These are phyloP conservation scores for Luvunga scandens DNA, from an alignment of 345 rosid genomes.

Conservation along the genomic window DNA sequence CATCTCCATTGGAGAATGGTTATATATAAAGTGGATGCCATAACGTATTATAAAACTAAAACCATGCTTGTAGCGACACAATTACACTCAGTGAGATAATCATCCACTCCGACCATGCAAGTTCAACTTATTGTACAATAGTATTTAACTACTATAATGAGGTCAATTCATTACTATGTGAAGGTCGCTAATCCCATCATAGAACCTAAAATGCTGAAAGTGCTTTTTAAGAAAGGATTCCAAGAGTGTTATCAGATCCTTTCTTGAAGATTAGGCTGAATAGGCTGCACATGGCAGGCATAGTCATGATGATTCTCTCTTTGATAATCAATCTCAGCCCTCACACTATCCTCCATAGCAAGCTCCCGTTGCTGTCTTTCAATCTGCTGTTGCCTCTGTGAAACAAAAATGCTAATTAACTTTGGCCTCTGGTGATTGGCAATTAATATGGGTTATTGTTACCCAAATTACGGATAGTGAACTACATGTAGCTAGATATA, in stretches of 20 bases:
- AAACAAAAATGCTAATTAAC: no score
- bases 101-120: no score
- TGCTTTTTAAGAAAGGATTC: background rate
- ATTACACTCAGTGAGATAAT: no score
- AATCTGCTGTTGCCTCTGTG: slow-evolving; percentile 49
- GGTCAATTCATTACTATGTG: background rate
- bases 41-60: no score
- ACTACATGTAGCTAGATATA: no score
- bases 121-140: background rate
- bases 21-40: no score
- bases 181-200: background rate
- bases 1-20: no score
- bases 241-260: slow-evolving; percentile 29
- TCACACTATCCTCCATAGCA: slow-evolving; percentile 42
- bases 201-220: background rate
- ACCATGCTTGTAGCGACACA: no score
- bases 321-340: slow-evolving; percentile 35
- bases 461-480: no score
- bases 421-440: no score
- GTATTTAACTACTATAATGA: background rate
- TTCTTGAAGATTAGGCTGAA: slow-evolving; percentile 59
- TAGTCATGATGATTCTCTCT: slow-evolving; percentile 26
- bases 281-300: slow-evolving; percentile 53
- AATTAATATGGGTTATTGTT: no score
- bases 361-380: slow-evolving; percentile 37